Base-by-base conservation (phyloP, 345 rosid species). In the Iberis pinnata region DNA sequence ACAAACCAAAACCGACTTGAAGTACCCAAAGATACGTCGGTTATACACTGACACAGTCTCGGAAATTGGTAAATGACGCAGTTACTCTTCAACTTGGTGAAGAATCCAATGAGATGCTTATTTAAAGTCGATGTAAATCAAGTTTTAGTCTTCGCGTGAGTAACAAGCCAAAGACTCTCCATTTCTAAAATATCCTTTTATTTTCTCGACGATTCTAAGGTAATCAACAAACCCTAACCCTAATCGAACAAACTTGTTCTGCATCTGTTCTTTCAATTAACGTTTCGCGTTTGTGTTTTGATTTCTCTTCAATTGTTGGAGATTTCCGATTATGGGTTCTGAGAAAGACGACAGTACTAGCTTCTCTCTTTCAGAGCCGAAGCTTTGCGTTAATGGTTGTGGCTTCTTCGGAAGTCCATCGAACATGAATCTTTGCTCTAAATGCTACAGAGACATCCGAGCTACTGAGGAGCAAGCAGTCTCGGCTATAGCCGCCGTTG, bases 361-460 rank as follows among this genome's bases (percentile, higher is more conserved):
- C 70, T 72, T 72, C 49, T 54, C 82, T 1, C 80, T 79, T 1
- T 64, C 97, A 7, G 84, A 83, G 65, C 76, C 82, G 0, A 71
- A 43, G 73, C 93, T 83, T 41, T 89, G 95, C 70, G 83, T 62
- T 32, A 83, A 78, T 24, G 94, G 94, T 1, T 88, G 96, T 27
- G 90, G 88, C 6, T 84, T 84, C 61, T 82, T 83, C 26, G 97
- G 95, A 22, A 60, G 75, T 58, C 68, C 89, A 9, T 53, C 89
- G 15, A 85, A 77, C 73, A 89, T 81, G 89, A 73, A 80, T 64
- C 83, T 79, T 20, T 89, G 95, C 69, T 89, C 97, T 49, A 85
- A 79, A 75, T 89, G 97, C 68, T 85, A 79, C 74, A 38, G 75
- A 6, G 84, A 78, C 60, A 37, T 78, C 13, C 75, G 78, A 40